Conservation (phyloP, 1,284 basidiomycete species). For the Leccinum solheimii region DNA sequence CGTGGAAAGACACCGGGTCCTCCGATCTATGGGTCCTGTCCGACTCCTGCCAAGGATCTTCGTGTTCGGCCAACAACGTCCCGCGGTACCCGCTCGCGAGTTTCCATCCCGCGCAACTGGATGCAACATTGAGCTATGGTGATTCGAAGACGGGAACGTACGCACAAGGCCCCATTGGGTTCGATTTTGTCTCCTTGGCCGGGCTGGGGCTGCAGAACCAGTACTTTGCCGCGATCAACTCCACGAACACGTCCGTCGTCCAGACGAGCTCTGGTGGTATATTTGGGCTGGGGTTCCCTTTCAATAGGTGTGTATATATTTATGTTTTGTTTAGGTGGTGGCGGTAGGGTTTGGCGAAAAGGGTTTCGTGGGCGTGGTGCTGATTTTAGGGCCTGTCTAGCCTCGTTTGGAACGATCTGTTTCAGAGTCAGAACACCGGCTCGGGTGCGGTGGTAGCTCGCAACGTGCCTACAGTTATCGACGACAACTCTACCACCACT, state of each 20-base stretch:
- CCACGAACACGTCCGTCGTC: slow-evolving; percentile 51
- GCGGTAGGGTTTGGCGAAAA: not conserved
- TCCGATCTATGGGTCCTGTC: slow-evolving; percentile 61
- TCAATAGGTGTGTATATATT: slow-evolving; percentile 43
- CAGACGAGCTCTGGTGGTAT: slow-evolving; percentile 49
- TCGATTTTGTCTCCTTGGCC: slow-evolving; percentile 45
- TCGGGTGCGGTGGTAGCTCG: not conserved
- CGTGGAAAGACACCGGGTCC: slow-evolving; percentile 51
- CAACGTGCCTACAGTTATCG: not conserved
- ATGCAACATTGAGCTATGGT: slow-evolving; percentile 50
- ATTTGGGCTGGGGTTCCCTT: slow-evolving; percentile 59
- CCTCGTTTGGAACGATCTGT: slow-evolving; percentile 35
- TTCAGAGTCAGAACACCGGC: slow-evolving; percentile 17
- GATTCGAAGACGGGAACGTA: slow-evolving; percentile 56
- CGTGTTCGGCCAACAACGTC: slow-evolving; percentile 29
- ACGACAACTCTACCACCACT: not conserved
- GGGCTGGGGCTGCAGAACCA: slow-evolving; percentile 45
- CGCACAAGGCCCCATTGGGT: slow-evolving; percentile 51
- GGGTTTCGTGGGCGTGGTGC: not conserved
- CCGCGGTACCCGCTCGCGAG: slow-evolving; percentile 41
- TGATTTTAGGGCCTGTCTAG: slow-evolving; percentile 18
- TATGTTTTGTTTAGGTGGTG: not conserved
- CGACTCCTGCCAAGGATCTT: slow-evolving; percentile 39
- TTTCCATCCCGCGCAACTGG: slow-evolving; percentile 41
- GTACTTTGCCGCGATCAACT: slow-evolving; percentile 53